Evolutionary conservation across 108 stramenopile species (phyloP).

Genomic region (Fragilaria crotonensis): DNA sequence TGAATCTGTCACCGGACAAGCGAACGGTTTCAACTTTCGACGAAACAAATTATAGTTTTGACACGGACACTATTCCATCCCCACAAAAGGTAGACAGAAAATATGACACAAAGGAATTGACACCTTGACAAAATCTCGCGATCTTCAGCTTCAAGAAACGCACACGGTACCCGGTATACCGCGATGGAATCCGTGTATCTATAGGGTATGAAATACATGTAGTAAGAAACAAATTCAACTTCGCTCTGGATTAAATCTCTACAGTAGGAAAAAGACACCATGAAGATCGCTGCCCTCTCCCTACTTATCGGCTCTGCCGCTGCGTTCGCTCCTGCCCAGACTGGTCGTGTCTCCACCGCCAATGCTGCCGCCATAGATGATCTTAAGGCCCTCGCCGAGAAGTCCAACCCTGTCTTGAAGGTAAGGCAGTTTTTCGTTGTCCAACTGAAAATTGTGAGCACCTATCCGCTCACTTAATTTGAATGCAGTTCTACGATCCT

Average conservation of each 20-base stretch:
- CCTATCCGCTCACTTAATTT: slow-evolving; percentile 1
- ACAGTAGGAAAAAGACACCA: slow-evolving; percentile 7
- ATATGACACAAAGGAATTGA: no score
- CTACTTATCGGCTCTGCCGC: slow-evolving; percentile 27
- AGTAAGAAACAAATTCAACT: no score
- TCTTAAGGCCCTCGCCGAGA: slow-evolving; percentile 53
- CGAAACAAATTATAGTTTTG: no score
- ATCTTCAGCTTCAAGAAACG: no score
- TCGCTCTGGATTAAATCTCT: neutral
- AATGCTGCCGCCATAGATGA: slow-evolving; percentile 41
- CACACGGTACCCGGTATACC: no score
- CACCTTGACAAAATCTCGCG: no score
- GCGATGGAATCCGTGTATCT: no score
- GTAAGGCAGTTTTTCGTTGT: slow-evolving; percentile 8
- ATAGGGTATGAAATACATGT: no score
- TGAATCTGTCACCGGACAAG: no score
- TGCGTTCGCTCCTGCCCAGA: slow-evolving; percentile 29
- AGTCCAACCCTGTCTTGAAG: slow-evolving; percentile 70
- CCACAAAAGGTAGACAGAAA: no score
- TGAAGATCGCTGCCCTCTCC: slow-evolving; percentile 25
- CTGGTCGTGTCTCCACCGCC: slow-evolving; percentile 11
- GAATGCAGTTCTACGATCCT: slow-evolving; percentile 59
- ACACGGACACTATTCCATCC: no score
- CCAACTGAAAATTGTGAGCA: neutral
- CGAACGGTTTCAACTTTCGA: no score